phyloP scores from a whole-genome alignment of 768 basidiomycete species.

The Chalciporus sphaerocephalus region DNA sequence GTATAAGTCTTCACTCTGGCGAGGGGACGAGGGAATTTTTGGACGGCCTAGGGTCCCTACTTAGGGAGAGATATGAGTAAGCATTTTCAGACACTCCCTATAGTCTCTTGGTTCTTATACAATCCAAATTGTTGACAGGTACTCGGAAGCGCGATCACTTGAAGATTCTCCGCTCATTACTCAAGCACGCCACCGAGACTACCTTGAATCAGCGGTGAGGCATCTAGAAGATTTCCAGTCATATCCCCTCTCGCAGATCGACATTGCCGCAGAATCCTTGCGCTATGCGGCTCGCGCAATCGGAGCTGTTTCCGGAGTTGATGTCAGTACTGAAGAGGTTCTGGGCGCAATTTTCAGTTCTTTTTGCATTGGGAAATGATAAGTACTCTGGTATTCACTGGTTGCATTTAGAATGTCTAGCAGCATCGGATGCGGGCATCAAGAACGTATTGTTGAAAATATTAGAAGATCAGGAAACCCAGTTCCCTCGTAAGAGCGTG shows the following conservation, averaged over 20 bases:
- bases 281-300: slow-evolving; percentile 81
- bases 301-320: slow-evolving; percentile 73
- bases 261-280: slow-evolving; percentile 81
- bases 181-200: slow-evolving; percentile 72
- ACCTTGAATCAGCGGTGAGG: slow-evolving; percentile 60
- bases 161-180: slow-evolving; percentile 59
- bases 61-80: slow-evolving; percentile 34
- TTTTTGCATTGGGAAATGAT: slow-evolving; percentile 85
- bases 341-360: slow-evolving; percentile 78
- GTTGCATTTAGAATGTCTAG: not conserved
- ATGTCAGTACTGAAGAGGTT: slow-evolving; percentile 77
- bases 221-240: slow-evolving; percentile 30
- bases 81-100: not conserved
- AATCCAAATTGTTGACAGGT: slow-evolving; percentile 6
- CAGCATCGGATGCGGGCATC: not conserved
- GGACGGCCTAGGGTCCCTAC: slow-evolving; percentile 46
- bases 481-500: not conserved
- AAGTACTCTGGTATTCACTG: not conserved
- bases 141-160: slow-evolving; percentile 19
- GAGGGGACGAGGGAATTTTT: slow-evolving; percentile 58
- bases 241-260: slow-evolving; percentile 57
- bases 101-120: not conserved
- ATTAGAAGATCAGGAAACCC: not conserved
- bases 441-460: not conserved
- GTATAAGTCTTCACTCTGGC: slow-evolving; percentile 55